A percentile compares a stretch with the other conserved stretches of the same genome.
phyloP scores from a whole-genome alignment of 306 rosid genomes.

The Glycyrrhiza uralensis region DNA sequence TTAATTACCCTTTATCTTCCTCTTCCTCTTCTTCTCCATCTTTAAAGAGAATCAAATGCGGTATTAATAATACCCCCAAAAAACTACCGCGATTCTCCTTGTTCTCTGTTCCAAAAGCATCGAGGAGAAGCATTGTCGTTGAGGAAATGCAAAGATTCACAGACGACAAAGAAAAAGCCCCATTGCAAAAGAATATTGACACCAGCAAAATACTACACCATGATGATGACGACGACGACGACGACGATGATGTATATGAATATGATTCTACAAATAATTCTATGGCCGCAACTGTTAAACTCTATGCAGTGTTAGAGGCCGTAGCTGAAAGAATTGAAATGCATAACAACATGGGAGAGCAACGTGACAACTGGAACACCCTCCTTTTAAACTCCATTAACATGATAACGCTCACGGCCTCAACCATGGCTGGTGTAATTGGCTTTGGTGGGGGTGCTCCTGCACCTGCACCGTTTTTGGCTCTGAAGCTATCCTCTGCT shows the following conservation, averaged over 20 bases:
- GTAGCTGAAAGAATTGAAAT: constrained; percentile 59
- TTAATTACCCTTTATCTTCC: too few species aligned
- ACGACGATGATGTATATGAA: background rate
- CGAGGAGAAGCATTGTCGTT: background rate
- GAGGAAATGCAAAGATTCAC: constrained; percentile 17
- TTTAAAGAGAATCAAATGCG: constrained; percentile 32
- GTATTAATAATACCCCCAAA: constrained; percentile 36
- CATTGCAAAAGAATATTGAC: constrained; percentile 1
- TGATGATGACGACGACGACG: background rate
- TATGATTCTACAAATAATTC: background rate
- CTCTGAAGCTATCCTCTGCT: constrained; percentile 49
- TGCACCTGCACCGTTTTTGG: constrained; percentile 31
- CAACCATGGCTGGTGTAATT: constrained; percentile 53
- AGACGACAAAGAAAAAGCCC: background rate
- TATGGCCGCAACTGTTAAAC: constrained; percentile 18
- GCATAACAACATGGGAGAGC: constrained; percentile 52
- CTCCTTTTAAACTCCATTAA: constrained; percentile 61
- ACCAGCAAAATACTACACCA: background rate
- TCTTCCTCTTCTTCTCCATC: constrained; percentile 23
- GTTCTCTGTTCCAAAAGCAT: constrained; percentile 25
- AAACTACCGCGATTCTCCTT: constrained; percentile 27
- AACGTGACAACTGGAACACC: constrained; percentile 67
- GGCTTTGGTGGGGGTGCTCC: too few species aligned
- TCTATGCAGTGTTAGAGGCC: constrained; percentile 49
- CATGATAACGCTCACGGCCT: constrained; percentile 63